Percentiles rank a stretch among this genome's conserved stretches.
These are phyloP conservation scores for Ambrosiella cleistominuta DNA, from an alignment of 2,329 filamentous ascomycete genomes.

Conservation along the genomic window DNA sequence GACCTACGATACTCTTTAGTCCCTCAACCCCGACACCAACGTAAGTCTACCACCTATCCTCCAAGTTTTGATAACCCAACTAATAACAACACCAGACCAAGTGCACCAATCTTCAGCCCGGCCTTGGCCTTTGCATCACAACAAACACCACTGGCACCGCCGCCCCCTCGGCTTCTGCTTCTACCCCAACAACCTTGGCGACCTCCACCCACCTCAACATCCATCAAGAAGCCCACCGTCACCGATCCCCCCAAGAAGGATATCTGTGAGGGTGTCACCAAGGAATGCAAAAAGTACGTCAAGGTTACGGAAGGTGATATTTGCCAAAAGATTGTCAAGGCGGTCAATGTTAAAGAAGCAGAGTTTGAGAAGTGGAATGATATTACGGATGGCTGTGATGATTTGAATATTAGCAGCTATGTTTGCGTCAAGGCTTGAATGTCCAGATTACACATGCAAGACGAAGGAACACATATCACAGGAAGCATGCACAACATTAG, in stretches of 20 bases:
- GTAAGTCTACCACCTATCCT: background rate
- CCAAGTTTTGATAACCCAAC: background rate
- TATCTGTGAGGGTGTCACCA: background rate
- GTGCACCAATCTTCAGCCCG: slow-evolving; percentile 11
- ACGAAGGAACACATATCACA: background rate
- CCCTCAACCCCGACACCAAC: slow-evolving; percentile 7
- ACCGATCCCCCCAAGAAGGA: background rate
- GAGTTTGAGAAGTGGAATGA: slow-evolving; percentile 9
- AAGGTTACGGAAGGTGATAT: slow-evolving; percentile 3
- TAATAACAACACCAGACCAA: background rate
- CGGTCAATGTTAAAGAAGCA: background rate
- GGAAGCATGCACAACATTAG: background rate
- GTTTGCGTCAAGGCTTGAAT: slow-evolving; percentile 3
- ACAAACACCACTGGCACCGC: background rate
- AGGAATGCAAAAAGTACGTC: slow-evolving; percentile 5
- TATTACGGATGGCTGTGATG: background rate
- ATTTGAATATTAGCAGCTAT: slow-evolving; percentile 3
- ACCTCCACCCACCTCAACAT: background rate
- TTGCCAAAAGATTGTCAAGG: background rate
- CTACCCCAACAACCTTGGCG: background rate
- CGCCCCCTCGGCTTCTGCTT: background rate
- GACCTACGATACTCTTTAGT: slow-evolving; percentile 3
- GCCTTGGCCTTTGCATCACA: slow-evolving; percentile 6
- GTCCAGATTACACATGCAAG: background rate
- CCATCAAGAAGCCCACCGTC: background rate